phyloP scores from a whole-genome alignment of 805 yeast species.

The Priceomyces medius region DNA sequence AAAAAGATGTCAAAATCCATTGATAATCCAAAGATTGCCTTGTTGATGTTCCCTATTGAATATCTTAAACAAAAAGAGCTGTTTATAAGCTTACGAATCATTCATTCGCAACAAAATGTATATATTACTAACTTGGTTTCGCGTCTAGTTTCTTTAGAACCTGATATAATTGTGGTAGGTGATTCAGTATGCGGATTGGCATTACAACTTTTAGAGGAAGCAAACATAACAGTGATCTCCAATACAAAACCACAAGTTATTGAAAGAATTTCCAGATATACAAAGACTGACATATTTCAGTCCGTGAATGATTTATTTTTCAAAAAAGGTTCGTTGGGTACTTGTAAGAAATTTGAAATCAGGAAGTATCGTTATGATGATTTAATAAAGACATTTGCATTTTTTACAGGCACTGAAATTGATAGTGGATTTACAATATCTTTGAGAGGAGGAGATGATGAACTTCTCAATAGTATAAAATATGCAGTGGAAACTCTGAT shows the following conservation, averaged over 20 bases:
- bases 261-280: constrained; percentile 71
- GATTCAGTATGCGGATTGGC: constrained; percentile 84
- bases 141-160: constrained; percentile 70
- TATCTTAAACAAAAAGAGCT: constrained; percentile 75
- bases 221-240: constrained; percentile 78
- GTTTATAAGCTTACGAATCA: constrained; percentile 78
- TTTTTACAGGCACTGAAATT: constrained; percentile 71
- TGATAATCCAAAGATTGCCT: constrained; percentile 68
- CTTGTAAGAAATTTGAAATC: constrained; percentile 70
- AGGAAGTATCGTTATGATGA: constrained; percentile 59
- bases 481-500: constrained; percentile 78
- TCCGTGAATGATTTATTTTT: constrained; percentile 83
- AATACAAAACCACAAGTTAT: constrained; percentile 81
- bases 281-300: constrained; percentile 80
- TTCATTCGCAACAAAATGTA: constrained; percentile 84
- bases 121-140: constrained; percentile 78
- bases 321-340: constrained; percentile 60
- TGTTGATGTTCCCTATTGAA: constrained; percentile 87
- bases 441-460: constrained; percentile 74
- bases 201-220: constrained; percentile 62
- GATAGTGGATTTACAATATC: constrained; percentile 82
- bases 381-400: constrained; percentile 68
- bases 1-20: constrained; percentile 71
- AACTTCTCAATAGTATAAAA: constrained; percentile 63
- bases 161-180: constrained; percentile 76